phyloP scores from a whole-genome alignment of 164 flowering plant genomes.

The Vitis labrusca region DNA sequence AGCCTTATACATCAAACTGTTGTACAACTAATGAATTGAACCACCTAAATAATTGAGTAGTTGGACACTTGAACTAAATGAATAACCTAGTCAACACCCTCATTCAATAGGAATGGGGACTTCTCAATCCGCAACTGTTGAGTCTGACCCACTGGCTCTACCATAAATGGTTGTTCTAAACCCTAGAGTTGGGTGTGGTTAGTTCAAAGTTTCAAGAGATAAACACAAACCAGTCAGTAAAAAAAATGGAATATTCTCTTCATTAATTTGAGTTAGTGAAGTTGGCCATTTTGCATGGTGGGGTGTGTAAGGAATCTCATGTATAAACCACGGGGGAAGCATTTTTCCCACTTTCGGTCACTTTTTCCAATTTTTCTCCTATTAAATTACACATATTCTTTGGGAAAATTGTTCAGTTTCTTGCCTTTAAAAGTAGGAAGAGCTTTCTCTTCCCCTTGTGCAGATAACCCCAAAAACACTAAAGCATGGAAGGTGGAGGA shows the following conservation, averaged over 20 bases:
- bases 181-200: conserved; percentile 4
- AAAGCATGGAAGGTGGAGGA: conserved; percentile 19
- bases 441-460: conserved; percentile 1
- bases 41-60: too few relatives aligned
- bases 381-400: not conserved
- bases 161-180: not conserved
- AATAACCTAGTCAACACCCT: not conserved
- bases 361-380: not conserved
- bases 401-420: not conserved
- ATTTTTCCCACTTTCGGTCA: conserved; percentile 2
- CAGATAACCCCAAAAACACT: not conserved
- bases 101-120: not conserved
- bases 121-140: not conserved
- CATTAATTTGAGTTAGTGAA: conserved; percentile 2
- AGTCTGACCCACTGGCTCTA: too few relatives aligned
- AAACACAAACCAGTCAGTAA: not conserved
- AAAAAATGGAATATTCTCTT: conserved; percentile 14
- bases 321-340: conserved; percentile 14
- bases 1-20: too few relatives aligned
- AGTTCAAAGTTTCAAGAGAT: not conserved
- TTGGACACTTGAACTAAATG: too few relatives aligned
- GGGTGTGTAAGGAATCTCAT: conserved; percentile 21
- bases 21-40: too few relatives aligned
- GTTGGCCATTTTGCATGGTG: conserved; percentile 34
- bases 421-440: conserved; percentile 6